phyloP scores from a whole-genome alignment of 345 rosid genomes.

The Populus pruinosa region DNA sequence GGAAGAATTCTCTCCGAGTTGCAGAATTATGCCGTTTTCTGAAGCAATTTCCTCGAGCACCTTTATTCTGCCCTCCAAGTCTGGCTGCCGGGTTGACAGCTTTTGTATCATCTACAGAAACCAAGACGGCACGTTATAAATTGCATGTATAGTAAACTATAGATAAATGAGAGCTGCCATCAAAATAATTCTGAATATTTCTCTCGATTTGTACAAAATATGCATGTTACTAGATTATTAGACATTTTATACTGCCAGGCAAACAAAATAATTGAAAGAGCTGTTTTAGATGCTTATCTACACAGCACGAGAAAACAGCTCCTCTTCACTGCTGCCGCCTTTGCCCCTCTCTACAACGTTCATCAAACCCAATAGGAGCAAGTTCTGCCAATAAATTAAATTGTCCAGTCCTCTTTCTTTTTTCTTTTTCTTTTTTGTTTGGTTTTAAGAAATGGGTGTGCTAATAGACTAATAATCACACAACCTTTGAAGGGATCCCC shows the following conservation, averaged over 20 bases:
- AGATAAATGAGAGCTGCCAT: too few species aligned
- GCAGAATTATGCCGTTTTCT: constrained; percentile 52
- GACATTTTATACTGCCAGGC: background rate
- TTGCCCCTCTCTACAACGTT: too few species aligned
- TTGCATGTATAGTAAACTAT: too few species aligned
- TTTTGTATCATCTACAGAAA: constrained; percentile 50
- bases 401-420: too few species aligned
- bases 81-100: constrained; percentile 57
- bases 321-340: background rate
- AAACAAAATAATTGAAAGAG: background rate
- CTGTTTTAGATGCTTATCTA: background rate
- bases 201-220: background rate
- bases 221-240: background rate
- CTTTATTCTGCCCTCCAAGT: constrained; percentile 53
- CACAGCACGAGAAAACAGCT: background rate
- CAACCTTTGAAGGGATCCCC: too few species aligned
- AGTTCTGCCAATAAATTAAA: too few species aligned
- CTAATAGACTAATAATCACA: too few species aligned
- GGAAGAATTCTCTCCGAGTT: constrained; percentile 41
- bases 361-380: too few species aligned
- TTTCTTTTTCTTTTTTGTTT: too few species aligned
- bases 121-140: too few species aligned
- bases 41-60: constrained; percentile 67
- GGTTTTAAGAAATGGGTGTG: too few species aligned
- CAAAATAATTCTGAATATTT: too few species aligned